These are phyloP conservation scores for Delonix regia DNA, from an alignment of 306 rosid species.

Conservation along the genomic window DNA sequence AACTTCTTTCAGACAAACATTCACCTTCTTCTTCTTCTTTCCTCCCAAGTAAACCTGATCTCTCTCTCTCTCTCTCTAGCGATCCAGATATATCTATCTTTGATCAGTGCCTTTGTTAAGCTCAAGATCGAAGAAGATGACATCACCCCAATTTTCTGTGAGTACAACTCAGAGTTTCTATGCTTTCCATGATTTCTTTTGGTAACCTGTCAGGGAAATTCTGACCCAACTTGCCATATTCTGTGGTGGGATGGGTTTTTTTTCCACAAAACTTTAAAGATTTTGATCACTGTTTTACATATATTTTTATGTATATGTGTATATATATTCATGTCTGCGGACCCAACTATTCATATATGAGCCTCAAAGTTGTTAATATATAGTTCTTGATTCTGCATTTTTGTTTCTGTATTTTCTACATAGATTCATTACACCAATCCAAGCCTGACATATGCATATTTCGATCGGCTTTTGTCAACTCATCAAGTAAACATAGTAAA, in stretches of 20 bases:
- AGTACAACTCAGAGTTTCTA: slow-evolving; percentile 40
- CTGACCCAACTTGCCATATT: neutral
- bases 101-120: neutral
- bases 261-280: neutral
- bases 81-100: neutral
- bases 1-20: slow-evolving; percentile 38
- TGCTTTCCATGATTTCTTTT: neutral
- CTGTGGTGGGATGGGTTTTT: neutral
- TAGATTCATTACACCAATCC: neutral
- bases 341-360: neutral
- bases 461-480: neutral
- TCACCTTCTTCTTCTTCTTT: neutral
- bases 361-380: too few relatives aligned
- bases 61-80: neutral
- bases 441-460: neutral
- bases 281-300: neutral
- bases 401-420: neutral
- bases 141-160: slow-evolving; percentile 55
- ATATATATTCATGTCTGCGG: neutral
- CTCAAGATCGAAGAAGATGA: slow-evolving; percentile 34
- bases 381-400: slow-evolving; percentile 8
- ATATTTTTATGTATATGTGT: neutral
- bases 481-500: neutral
- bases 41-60: neutral
- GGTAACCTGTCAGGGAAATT: neutral